phyloP scores from a whole-genome alignment of 805 yeast species.

The Starmerella gropengiesseri region DNA sequence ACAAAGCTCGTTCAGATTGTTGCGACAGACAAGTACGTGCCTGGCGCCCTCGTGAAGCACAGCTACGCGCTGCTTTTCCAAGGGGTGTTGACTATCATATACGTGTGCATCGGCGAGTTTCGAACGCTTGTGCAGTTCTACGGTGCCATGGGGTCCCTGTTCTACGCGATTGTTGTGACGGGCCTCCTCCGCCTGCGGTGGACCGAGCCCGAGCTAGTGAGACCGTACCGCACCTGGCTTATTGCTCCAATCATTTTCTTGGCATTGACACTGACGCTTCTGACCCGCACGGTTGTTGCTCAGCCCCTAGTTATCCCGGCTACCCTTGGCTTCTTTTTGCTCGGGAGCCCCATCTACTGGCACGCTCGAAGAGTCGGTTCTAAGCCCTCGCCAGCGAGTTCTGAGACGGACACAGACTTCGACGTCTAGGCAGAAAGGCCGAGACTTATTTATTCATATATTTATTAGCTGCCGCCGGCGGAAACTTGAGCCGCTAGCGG shows the following conservation, averaged over 20 bases:
- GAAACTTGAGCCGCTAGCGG: too few relatives aligned
- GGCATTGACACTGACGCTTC: constrained; percentile 2
- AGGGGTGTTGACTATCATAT: constrained; percentile 26
- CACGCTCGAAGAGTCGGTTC: too few relatives aligned
- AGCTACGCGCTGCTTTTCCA: constrained; percentile 28
- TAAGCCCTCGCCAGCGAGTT: too few relatives aligned
- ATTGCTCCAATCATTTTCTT: constrained; percentile 27
- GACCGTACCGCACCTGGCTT: constrained; percentile 33
- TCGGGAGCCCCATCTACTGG: constrained; percentile 10
- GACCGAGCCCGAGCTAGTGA: constrained; percentile 28
- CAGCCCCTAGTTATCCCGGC: constrained; percentile 8
- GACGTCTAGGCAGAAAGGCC: too few relatives aligned
- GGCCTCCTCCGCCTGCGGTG: constrained; percentile 31
- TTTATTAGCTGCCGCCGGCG: too few relatives aligned
- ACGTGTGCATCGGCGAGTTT: constrained; percentile 32
- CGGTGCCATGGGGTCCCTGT: constrained; percentile 30
- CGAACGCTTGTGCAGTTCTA: constrained; percentile 31
- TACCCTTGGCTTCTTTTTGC: background rate
- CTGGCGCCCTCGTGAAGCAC: constrained; percentile 24
- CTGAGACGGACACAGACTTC: too few relatives aligned
- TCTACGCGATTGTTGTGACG: constrained; percentile 30
- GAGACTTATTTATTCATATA: too few relatives aligned
- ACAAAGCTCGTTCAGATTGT: constrained; percentile 31
- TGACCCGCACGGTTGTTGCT: constrained; percentile 6
- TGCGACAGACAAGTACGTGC: constrained; percentile 30